These are phyloP conservation scores for Oxyria digyna DNA, from an alignment of 148 eudicot species.

Conservation along the genomic window DNA sequence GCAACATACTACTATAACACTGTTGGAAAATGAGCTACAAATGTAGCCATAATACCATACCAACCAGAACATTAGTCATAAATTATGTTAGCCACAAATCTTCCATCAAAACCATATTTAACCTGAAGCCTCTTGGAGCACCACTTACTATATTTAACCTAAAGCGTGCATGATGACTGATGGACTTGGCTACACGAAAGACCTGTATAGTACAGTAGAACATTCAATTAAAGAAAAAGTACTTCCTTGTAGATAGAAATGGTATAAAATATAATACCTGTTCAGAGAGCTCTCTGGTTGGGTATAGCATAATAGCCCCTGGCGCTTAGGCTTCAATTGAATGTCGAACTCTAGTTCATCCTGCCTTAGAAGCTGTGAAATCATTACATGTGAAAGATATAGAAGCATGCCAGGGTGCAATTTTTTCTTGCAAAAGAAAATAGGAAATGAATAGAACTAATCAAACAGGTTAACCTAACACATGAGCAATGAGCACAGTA, in stretches of 20 bases:
- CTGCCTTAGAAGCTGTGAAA: slow-evolving; percentile 54
- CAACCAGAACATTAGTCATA: too few species aligned
- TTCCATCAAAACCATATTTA: too few species aligned
- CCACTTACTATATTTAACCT: slow-evolving; percentile 90
- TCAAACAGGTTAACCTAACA: neutral
- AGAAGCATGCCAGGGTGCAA: neutral
- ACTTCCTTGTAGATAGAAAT: too few species aligned
- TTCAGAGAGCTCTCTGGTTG: too few species aligned
- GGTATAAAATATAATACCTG: too few species aligned
- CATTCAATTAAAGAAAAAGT: slow-evolving; percentile 12
- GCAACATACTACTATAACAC: too few species aligned
- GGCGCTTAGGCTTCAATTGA: slow-evolving; percentile 89
- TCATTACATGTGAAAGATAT: neutral
- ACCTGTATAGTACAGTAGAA: slow-evolving; percentile 35
- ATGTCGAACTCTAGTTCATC: slow-evolving; percentile 70
- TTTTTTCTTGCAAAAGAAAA: neutral
- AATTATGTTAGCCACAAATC: too few species aligned
- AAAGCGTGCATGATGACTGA: slow-evolving; percentile 97
- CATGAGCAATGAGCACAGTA: neutral
- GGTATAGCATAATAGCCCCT: slow-evolving; percentile 88
- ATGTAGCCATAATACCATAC: too few species aligned
- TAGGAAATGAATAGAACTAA: neutral
- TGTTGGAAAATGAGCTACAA: too few species aligned
- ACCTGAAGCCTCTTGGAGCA: too few species aligned
- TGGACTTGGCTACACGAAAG: slow-evolving; percentile 75